Evolutionary conservation across 441 rosid genomes (phyloP), one percentile per base, ranked within the genome.

Genomic region (Omphalea diandra): DNA sequence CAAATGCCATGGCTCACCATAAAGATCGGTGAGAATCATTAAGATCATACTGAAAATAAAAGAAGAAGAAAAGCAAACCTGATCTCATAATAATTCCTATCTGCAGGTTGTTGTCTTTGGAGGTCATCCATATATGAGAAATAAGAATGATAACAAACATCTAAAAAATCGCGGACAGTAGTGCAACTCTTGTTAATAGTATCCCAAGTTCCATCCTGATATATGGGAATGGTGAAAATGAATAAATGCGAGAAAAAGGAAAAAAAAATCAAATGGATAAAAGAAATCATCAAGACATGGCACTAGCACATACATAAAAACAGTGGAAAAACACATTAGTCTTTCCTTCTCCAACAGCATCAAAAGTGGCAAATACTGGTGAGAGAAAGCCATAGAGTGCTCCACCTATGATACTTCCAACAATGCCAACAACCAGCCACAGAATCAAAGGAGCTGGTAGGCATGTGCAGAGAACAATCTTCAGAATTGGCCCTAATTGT

Each of bases 131-230:
- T 88, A 40, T 80, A 29, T 0, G 97, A 89, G 68, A 84, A 76
- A 75, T 88, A 94, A 75, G 98, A 89, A 79, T 90, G 87, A 70
- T 80, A 87, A 74, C 90, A 88, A 73, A 90, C 85, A 78, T 94
- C 99, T 52, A 1, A 50, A 76, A 90, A 88, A 77, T 94, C 99
- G 27, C 77, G 76, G 72, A 90, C 82, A 67, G 85, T 79, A 8
- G 91, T 94, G 79, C 79, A 85, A 81, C 93, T 78, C 5, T 83
- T 83, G 78, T 81, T 59, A 56, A 92, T 56, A 27, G 93, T 87
- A 75, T 86, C 84, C 94, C 94, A 87, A 65, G 98, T 94, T 73
- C 98, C 99, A 84, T 92, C 94, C 98, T 94, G 82, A 77, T 73
- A 76, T 31, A 29, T 14, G 43, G 41, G 55, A 67, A 66, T 40